Conservation (phyloP, 1,284 basidiomycete species). For the Leccinum huronense region DNA sequence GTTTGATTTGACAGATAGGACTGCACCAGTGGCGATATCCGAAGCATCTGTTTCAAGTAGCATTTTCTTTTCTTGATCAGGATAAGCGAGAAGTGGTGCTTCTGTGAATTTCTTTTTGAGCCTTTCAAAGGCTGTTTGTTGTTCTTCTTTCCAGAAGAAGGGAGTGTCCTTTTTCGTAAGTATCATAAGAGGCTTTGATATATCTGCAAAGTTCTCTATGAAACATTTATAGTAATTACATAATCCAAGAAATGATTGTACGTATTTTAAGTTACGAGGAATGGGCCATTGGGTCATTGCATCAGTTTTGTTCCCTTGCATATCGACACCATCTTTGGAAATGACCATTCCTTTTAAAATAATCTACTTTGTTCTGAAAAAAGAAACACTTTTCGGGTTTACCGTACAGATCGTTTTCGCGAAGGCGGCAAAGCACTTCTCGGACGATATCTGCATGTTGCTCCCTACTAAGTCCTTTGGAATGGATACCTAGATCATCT, state of each 20-base stretch:
- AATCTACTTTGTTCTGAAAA: neutral
- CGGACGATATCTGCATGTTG: neutral
- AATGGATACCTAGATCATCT: neutral
- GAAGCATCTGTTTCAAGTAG: neutral
- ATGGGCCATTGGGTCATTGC: neutral
- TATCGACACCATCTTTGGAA: neutral
- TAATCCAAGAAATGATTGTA: neutral
- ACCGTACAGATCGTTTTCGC: neutral
- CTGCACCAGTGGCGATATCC: neutral
- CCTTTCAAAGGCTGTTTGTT: neutral
- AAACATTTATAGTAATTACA: neutral
- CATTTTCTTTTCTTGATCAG: neutral
- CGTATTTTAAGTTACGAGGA: neutral
- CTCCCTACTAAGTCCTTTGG: neutral
- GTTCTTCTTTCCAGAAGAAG: no score
- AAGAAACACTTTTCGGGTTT: neutral
- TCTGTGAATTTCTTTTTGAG: neutral
- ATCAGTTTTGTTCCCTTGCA: neutral
- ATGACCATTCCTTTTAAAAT: neutral
- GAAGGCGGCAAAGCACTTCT: neutral
- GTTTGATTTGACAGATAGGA: neutral
- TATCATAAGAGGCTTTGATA: neutral
- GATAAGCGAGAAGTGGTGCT: neutral
- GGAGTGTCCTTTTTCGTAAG: neutral
- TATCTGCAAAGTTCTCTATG: neutral